A percentile compares a stretch with the other conserved stretches of the same genome.
phyloP scores from a whole-genome alignment of 208 protist species.

The Acanthamoeba polyphaga region DNA sequence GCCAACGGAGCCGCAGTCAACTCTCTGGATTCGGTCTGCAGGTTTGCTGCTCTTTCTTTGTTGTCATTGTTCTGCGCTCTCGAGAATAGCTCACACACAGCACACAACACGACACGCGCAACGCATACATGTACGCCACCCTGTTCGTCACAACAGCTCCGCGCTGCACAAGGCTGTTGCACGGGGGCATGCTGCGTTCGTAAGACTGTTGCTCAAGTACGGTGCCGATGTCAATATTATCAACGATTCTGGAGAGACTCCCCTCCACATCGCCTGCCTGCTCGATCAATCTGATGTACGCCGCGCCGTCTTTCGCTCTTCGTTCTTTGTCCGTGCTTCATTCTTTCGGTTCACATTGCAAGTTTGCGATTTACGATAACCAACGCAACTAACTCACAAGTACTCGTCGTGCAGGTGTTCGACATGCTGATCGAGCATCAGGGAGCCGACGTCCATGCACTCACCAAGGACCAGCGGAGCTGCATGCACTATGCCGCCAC shows the following conservation, averaged over 20 bases:
- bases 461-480: constrained; percentile 15
- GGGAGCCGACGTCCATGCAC: not conserved
- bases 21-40: constrained; percentile 7
- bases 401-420: not conserved
- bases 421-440: not conserved
- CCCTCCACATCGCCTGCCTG: constrained; percentile 53
- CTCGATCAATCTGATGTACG: not conserved
- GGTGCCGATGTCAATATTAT: constrained; percentile 21
- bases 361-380: not conserved
- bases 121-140: not conserved
- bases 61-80: not conserved
- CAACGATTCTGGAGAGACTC: constrained; percentile 11
- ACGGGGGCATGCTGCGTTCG: not conserved
- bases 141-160: not conserved
- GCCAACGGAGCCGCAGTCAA: constrained; percentile 32
- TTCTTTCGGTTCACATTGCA: not conserved
- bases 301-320: not conserved
- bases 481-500: constrained; percentile 1
- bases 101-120: not conserved
- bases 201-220: constrained; percentile 17
- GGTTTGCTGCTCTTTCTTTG: not conserved
- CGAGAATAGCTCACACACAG: not conserved
- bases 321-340: not conserved
- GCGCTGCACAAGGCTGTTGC: constrained; percentile 30
- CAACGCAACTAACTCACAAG: too few relatives aligned